phyloP scores from a whole-genome alignment of 2,329 filamentous ascomycete species.

The Alternaria triticimaculans region DNA sequence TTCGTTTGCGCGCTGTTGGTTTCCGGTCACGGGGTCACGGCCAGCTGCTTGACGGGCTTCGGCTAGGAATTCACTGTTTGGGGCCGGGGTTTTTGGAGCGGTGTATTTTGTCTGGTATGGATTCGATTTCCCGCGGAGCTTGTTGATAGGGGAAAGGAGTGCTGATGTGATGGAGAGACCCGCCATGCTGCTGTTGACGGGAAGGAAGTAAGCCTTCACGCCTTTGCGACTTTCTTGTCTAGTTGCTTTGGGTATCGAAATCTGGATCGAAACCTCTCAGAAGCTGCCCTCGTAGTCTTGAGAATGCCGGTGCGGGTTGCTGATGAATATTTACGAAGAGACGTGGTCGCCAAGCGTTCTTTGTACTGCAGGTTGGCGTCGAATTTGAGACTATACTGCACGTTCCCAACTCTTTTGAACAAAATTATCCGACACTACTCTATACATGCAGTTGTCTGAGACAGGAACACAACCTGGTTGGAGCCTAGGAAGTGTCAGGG shows the following conservation, averaged over 20 bases:
- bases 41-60: conserved; percentile 27
- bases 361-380: neutral
- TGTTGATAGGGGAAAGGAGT: conserved; percentile 1
- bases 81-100: too few species aligned
- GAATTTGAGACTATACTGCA: neutral
- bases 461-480: neutral
- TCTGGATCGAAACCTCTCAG: neutral
- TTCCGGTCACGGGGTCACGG: conserved; percentile 29
- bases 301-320: neutral
- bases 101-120: conserved; percentile 4
- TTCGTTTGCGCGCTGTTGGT: neutral
- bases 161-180: conserved; percentile 5
- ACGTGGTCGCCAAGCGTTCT: neutral
- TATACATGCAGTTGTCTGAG: too few species aligned
- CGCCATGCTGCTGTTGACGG: neutral
- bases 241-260: neutral
- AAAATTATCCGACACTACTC: neutral
- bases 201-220: neutral
- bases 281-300: neutral
- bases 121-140: conserved; percentile 9
- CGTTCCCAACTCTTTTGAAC: neutral
- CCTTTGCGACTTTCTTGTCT: neutral
- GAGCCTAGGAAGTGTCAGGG: neutral
- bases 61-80: conserved; percentile 20
- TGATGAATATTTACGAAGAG: neutral